Evolutionary conservation across 177 flowering plant species (phyloP).

Genomic region (Vitis hybrid): DNA sequence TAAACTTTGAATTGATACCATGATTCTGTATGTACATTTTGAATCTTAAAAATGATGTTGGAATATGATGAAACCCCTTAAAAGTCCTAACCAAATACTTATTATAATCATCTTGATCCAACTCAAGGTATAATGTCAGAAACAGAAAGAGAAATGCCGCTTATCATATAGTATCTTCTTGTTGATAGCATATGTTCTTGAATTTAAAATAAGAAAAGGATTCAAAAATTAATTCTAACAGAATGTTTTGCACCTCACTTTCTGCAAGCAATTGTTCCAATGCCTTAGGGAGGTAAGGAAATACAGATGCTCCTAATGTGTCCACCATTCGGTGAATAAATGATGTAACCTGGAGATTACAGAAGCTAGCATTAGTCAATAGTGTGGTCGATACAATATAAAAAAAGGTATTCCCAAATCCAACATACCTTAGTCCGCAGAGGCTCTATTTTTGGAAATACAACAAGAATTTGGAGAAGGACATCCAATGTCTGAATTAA

Average conservation of each 20-base stretch:
- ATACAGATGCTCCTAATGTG: slow-evolving; percentile 81
- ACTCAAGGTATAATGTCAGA: too few species aligned
- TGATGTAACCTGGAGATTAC: slow-evolving; percentile 68
- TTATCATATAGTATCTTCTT: too few species aligned
- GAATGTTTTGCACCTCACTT: slow-evolving; percentile 64
- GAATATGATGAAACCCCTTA: too few species aligned
- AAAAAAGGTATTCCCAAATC: neutral
- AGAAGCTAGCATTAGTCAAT: slow-evolving; percentile 17
- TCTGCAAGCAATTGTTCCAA: slow-evolving; percentile 85
- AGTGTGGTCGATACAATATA: neutral
- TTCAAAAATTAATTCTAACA: neutral
- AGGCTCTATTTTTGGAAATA: slow-evolving; percentile 76
- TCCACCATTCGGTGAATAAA: slow-evolving; percentile 99
- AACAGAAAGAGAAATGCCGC: too few species aligned
- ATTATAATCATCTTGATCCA: too few species aligned
- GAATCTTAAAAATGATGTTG: too few species aligned
- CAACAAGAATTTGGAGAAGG: slow-evolving; percentile 82
- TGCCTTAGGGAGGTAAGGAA: slow-evolving; percentile 92
- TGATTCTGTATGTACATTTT: too few species aligned
- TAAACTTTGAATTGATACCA: too few species aligned
- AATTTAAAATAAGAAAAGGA: neutral
- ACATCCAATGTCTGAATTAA: slow-evolving; percentile 82
- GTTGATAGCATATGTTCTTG: too few species aligned
- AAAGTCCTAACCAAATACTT: too few species aligned
- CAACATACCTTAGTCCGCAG: slow-evolving; percentile 72